Base-by-base conservation (phyloP, 2,329 filamentous ascomycete species). In the Pseudocercospora ulei region DNA sequence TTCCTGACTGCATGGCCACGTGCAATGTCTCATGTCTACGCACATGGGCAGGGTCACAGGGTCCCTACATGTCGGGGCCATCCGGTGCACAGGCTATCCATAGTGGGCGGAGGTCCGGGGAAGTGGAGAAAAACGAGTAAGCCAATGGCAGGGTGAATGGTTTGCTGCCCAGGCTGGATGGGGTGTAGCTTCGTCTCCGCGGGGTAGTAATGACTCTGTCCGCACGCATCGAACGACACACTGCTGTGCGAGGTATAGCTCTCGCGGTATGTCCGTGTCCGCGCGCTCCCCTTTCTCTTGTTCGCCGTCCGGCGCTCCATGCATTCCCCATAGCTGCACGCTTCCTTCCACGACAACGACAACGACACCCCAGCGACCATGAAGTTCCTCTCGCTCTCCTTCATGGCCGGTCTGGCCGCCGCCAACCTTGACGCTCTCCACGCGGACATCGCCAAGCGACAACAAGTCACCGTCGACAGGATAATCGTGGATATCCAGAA, bases 401-500 rank as follows among this genome's bases (percentile, higher is more conserved):
- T 36, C 9, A 25, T 36, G 22, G 34, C 34, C 24, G 34, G 11
- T 8, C 5, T 27, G 24, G 34, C 34, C 23, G 23, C 34, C 11
- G 34, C 34, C 34, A 36, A 19, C 23, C 34, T 36, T 24, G 34
- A 36, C 11, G 24, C n/a, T n/a, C 19, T 26, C 24, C 9, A 25
- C 23, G 23, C 34, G 2, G 34, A 27, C 23, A 36, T 36, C 22
- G 16, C 24, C 34, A 36, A 36, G 34, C 34, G 34, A 18, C 14
- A 35, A 14, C 25, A 26, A 16, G 27, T 25, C 11, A 38, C 22
- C 11, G 38, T 43, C 24, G 35, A 43, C 35, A 43, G 28, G 6
- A 43, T 43, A 35, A 43, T 43, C 28, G 12, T 17, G 13, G 27
- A 43, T 18, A 31, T 43, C 28, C n/a, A 35, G 18, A 43, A 43